Evolutionary conservation across 768 basidiomycete species (phyloP).

Genomic region (Rhizopogon rudus): DNA sequence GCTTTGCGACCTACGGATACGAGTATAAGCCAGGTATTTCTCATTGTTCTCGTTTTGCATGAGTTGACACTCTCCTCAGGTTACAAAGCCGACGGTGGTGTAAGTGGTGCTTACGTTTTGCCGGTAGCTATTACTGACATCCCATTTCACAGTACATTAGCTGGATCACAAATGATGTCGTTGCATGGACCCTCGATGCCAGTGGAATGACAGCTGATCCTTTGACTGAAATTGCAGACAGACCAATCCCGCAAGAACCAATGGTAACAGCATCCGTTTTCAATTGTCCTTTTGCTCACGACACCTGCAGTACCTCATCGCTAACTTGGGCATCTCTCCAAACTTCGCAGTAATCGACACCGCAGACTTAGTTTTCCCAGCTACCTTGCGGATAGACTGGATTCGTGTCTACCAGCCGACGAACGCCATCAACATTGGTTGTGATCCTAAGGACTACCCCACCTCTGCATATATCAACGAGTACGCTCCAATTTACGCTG

Average conservation of each 20-base stretch:
- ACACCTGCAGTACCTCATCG: conserved; percentile 64
- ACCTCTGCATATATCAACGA: conserved; percentile 78
- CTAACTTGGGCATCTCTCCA: conserved; percentile 79
- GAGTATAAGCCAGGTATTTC: conserved; percentile 67
- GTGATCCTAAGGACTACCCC: conserved; percentile 75
- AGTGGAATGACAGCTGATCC: conserved; percentile 56
- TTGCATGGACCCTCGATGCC: conserved; percentile 67
- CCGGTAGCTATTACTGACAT: neutral
- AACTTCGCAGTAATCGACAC: conserved; percentile 79
- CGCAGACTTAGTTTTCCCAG: conserved; percentile 64
- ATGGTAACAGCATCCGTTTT: conserved; percentile 46
- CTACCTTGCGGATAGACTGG: conserved; percentile 76
- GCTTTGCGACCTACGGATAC: conserved; percentile 72
- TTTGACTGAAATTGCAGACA: conserved; percentile 53
- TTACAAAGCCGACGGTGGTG: conserved; percentile 36
- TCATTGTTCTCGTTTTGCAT: neutral
- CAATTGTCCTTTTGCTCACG: neutral
- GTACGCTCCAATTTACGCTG: conserved; percentile 29
- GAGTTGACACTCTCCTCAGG: conserved; percentile 11
- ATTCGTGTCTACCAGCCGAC: conserved; percentile 86
- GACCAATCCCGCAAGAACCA: conserved; percentile 80
- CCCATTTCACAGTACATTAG: conserved; percentile 56
- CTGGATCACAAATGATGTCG: conserved; percentile 63
- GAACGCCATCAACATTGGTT: conserved; percentile 71
- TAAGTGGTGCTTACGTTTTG: conserved; percentile 25